These are phyloP conservation scores for Beauveria sp. DNA, from an alignment of 2,329 filamentous ascomycete genomes.

Conservation along the genomic window DNA sequence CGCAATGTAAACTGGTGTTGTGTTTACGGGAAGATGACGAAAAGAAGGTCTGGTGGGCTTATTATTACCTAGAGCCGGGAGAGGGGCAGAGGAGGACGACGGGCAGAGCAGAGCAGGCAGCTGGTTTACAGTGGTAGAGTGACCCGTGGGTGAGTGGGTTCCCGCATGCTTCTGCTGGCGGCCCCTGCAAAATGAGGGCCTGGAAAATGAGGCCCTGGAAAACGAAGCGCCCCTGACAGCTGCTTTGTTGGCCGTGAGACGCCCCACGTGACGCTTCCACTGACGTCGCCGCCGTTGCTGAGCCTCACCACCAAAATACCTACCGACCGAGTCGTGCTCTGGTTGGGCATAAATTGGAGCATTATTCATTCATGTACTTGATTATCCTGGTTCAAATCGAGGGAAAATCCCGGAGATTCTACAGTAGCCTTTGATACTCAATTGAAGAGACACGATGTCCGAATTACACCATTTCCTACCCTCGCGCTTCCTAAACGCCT, in stretches of 20 bases:
- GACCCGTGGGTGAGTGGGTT: slow-evolving; percentile 15
- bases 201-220: neutral
- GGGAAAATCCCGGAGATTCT: too few species aligned
- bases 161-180: slow-evolving; percentile 13
- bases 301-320: neutral
- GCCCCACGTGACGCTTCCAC: slow-evolving; percentile 23
- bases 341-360: neutral
- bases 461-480: neutral
- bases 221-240: neutral
- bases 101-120: neutral
- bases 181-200: neutral
- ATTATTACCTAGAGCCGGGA: neutral
- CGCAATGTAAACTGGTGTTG: neutral
- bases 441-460: neutral
- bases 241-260: slow-evolving; percentile 23
- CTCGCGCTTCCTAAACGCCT: neutral
- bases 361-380: neutral
- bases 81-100: neutral
- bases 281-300: slow-evolving; percentile 7
- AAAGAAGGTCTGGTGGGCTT: slow-evolving; percentile 5
- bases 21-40: neutral
- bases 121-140: slow-evolving; percentile 11
- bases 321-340: neutral
- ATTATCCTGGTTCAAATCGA: too few species aligned
- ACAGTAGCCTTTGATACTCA: too few species aligned